Evolutionary conservation across 2,329 filamentous ascomycete genomes (phyloP).

Genomic region (Rutstroemia sp.): DNA sequence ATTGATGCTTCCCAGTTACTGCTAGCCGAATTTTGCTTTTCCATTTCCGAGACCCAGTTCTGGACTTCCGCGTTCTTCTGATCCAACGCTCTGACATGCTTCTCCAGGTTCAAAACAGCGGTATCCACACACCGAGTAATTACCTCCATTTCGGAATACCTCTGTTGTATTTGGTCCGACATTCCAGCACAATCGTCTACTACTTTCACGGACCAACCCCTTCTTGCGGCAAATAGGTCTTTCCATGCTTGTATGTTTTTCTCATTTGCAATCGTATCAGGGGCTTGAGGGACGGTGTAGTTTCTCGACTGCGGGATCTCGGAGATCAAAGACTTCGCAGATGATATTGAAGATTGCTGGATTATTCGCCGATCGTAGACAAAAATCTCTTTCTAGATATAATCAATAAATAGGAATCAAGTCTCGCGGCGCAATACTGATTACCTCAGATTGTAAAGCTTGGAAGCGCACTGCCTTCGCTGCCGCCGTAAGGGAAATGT

Average conservation of each 20-base stretch:
- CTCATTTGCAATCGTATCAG: conserved; percentile 76
- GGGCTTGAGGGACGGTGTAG: conserved; percentile 57
- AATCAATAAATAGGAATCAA: conserved; percentile 14
- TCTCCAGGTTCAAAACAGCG: conserved; percentile 77
- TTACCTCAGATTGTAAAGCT: conserved; percentile 71
- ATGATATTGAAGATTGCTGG: conserved; percentile 44
- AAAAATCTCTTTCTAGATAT: conserved; percentile 70
- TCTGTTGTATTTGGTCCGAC: conserved; percentile 52
- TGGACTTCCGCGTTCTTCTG: conserved; percentile 64
- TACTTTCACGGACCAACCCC: conserved; percentile 69
- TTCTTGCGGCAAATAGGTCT: conserved; percentile 71
- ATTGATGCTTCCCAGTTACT: conserved; percentile 63
- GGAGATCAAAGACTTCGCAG: conserved; percentile 37
- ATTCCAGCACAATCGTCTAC: conserved; percentile 62
- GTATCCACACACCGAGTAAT: conserved; percentile 77
- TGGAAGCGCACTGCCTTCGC: conserved; percentile 49
- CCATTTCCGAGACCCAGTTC: conserved; percentile 60
- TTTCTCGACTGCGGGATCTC: conserved; percentile 45
- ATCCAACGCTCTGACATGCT: conserved; percentile 64
- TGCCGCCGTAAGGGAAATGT: conserved; percentile 79
- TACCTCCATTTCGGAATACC: conserved; percentile 66
- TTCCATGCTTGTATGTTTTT: conserved; percentile 84
- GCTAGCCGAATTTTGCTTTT: conserved; percentile 61
- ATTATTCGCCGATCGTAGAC: conserved; percentile 81
- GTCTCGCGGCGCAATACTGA: conserved; percentile 18